These are phyloP conservation scores for Rhizophora mangle DNA, from an alignment of 345 rosid genomes.

Conservation along the genomic window DNA sequence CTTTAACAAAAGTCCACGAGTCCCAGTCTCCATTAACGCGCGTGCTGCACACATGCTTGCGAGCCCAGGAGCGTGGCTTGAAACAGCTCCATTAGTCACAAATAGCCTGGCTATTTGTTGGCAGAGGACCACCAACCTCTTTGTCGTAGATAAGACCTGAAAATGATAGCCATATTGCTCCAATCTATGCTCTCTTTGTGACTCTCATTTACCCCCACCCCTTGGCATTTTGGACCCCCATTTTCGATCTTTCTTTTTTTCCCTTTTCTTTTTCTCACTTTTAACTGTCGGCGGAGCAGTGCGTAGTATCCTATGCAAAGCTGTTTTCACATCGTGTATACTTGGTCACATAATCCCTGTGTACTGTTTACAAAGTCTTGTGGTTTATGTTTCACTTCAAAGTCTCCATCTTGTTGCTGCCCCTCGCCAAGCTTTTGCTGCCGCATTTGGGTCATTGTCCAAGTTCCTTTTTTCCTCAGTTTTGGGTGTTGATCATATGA, in stretches of 20 bases:
- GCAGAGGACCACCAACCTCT: background rate
- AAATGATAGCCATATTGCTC: background rate
- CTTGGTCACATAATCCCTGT: background rate
- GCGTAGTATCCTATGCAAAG: conserved; percentile 21
- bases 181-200: no score
- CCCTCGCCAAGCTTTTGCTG: conserved; percentile 3
- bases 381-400: background rate
- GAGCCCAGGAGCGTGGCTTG: background rate
- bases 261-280: background rate
- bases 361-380: background rate
- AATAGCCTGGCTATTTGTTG: background rate
- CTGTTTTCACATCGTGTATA: background rate
- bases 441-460: background rate
- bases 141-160: background rate
- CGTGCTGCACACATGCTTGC: background rate
- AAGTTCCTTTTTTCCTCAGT: no score
- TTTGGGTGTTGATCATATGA: no score
- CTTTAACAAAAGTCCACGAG: background rate
- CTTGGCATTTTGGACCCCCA: background rate
- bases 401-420: background rate
- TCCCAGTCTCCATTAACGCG: background rate
- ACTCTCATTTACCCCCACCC: no score
- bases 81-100: no score
- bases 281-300: conserved; percentile 23
- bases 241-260: background rate